phyloP scores from a whole-genome alignment of 2,329 filamentous ascomycete species.

The Botryotinia narcissicola region DNA sequence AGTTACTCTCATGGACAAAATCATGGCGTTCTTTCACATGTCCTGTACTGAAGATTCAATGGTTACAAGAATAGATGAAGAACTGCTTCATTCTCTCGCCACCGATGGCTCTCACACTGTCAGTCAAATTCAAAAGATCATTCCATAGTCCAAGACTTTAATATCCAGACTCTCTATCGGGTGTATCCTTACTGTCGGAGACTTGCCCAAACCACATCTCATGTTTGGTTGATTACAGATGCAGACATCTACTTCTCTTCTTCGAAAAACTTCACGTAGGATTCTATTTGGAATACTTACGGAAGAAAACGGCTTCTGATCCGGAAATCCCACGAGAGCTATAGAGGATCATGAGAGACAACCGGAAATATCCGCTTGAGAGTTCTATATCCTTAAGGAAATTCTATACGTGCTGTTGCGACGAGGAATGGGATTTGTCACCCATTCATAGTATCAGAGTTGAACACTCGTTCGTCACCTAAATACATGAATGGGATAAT shows the following conservation, averaged over 20 bases:
- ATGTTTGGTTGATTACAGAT: background rate
- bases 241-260: background rate
- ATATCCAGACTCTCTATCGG: background rate
- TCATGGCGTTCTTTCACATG: background rate
- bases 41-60: background rate
- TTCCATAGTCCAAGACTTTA: background rate
- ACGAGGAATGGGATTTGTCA: constrained; percentile 68
- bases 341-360: background rate
- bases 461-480: constrained; percentile 46
- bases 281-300: background rate
- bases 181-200: background rate
- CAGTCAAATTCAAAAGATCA: background rate
- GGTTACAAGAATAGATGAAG: background rate
- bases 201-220: background rate
- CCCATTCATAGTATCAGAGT: constrained; percentile 59
- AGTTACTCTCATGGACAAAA: no score
- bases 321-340: background rate
- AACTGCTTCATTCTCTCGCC: background rate
- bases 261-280: background rate
- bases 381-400: background rate
- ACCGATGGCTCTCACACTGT: background rate
- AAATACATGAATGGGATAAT: constrained; percentile 72
- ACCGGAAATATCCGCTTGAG: background rate
- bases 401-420: background rate
- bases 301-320: constrained; percentile 58